A percentile compares a stretch with the other conserved stretches of the same genome.
Conservation (phyloP, 495 filamentous ascomycete genomes). For the Penicillium crystallinum region DNA sequence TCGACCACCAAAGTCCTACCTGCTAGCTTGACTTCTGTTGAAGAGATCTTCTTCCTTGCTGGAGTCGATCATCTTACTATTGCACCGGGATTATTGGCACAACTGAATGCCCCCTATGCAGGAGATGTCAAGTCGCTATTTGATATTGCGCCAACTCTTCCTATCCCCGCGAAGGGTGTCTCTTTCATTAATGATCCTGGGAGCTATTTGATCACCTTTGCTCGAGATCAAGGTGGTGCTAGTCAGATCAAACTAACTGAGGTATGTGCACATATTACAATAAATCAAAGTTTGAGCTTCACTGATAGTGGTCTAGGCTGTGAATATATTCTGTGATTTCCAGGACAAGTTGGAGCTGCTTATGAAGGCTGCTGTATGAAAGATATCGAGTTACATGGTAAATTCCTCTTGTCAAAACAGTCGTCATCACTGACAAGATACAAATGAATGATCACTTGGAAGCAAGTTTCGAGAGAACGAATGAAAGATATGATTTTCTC, state of each 20-base stretch:
- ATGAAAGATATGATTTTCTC: no score
- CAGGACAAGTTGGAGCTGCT: slow-evolving; percentile 49
- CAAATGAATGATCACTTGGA: no score
- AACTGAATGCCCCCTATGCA: slow-evolving; percentile 36
- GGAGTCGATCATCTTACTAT: slow-evolving; percentile 56
- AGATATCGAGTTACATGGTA: no score
- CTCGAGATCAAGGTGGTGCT: slow-evolving; percentile 40
- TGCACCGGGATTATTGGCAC: slow-evolving; percentile 43
- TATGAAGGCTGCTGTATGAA: slow-evolving; percentile 15
- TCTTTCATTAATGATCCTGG: slow-evolving; percentile 40
- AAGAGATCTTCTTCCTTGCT: slow-evolving; percentile 54
- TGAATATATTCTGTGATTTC: slow-evolving; percentile 58
- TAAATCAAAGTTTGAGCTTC: background rate
- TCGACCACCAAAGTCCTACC: slow-evolving; percentile 48
- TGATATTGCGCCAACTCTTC: slow-evolving; percentile 16
- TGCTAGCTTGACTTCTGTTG: slow-evolving; percentile 50
- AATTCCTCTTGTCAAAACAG: no score
- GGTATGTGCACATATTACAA: slow-evolving; percentile 20
- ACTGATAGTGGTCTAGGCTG: slow-evolving; percentile 29
- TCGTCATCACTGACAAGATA: no score
- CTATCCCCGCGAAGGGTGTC: slow-evolving; percentile 4
- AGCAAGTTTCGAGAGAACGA: no score
- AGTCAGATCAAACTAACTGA: slow-evolving; percentile 50
- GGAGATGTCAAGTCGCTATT: slow-evolving; percentile 34
- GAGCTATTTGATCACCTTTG: slow-evolving; percentile 47